Evolutionary conservation across 2,329 filamentous ascomycete genomes (phyloP), one percentile per base, ranked within the genome.

Genomic region (Claviceps maximensis): DNA sequence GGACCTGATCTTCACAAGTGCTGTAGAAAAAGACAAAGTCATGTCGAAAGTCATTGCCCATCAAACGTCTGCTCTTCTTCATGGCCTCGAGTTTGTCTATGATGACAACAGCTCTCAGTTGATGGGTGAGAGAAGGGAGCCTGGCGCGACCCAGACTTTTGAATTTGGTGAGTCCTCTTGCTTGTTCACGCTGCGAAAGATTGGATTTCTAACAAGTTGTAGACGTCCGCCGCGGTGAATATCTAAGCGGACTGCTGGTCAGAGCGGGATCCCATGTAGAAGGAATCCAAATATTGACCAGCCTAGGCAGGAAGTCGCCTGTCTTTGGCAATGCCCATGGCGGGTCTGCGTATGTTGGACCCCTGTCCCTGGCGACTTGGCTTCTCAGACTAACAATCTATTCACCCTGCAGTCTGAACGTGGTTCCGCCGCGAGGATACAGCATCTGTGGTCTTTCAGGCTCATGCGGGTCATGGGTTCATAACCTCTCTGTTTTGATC

Each of bases 51-150:
- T 96, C 53, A 78, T 82, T 55, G 75, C 95, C 15, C 94, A 89
- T 63, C 84, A 89, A 60, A 89, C 87, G 2, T 73, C 75, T 54
- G 84, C 84, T 4, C 64, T 97, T 13, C 86, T 97, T 13, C 86
- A 95, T 65, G 93, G 93, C 0, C 68, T 98, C 21, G 91, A 97
- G 66, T 97, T 98, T 67, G 76, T 87, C 55, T 97, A 95, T 63
- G 91, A 97, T 62, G 89, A 97, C 66, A 78, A 80, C 17, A 85
- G 87, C 1, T 85, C 76, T 52, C 89, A 96, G 64, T 67, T 96
- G 3, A 94, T 98, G 72, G 93, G 93, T 42, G 90, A 88, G 62
- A 76, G 78, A 52, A 86, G 85, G 13, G 86, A 84, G 8, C 84
- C 84, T 57, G 70, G 77, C 25, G 82, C 81, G 2, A 84, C 84